Percentiles rank a stretch among this genome's conserved stretches.
These are phyloP conservation scores for Diophrys appendiculata DNA, from an alignment of 73 alveolate species.

Conservation along the genomic window DNA sequence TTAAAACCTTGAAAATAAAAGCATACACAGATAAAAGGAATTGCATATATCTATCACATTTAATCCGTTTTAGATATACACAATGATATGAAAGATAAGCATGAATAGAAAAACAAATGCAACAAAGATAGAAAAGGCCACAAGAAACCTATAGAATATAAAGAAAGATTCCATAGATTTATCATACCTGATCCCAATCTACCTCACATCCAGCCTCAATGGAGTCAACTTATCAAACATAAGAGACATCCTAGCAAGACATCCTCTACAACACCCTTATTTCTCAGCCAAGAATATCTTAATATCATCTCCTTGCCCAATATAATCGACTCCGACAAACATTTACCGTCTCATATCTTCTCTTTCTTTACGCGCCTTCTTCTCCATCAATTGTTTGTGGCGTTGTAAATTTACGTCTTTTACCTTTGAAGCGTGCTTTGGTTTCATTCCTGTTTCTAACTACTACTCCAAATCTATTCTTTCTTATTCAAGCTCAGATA, in stretches of 20 bases:
- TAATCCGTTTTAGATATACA: too few species aligned
- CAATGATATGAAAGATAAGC: neutral
- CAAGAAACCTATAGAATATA: constrained; percentile 19
- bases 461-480: constrained; percentile 55
- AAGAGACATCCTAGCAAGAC: neutral
- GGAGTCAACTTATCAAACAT: constrained; percentile 9
- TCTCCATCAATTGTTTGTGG: constrained; percentile 60
- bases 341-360: constrained; percentile 59
- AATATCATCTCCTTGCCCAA: constrained; percentile 32
- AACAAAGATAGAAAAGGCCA: constrained; percentile 14
- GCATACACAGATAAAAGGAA: too few species aligned
- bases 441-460: constrained; percentile 61
- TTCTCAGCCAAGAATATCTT: neutral
- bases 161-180: constrained; percentile 15
- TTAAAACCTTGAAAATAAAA: too few species aligned
- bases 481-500: constrained; percentile 54
- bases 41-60: too few species aligned
- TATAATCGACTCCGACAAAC: constrained; percentile 53
- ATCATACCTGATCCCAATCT: constrained; percentile 24
- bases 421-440: constrained; percentile 6
- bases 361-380: constrained; percentile 56
- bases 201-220: constrained; percentile 8
- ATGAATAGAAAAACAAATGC: constrained; percentile 2
- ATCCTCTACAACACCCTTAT: neutral
- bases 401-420: constrained; percentile 37